These are phyloP conservation scores for Protea cynaroides DNA, from an alignment of 164 flowering plant species.

Conservation along the genomic window DNA sequence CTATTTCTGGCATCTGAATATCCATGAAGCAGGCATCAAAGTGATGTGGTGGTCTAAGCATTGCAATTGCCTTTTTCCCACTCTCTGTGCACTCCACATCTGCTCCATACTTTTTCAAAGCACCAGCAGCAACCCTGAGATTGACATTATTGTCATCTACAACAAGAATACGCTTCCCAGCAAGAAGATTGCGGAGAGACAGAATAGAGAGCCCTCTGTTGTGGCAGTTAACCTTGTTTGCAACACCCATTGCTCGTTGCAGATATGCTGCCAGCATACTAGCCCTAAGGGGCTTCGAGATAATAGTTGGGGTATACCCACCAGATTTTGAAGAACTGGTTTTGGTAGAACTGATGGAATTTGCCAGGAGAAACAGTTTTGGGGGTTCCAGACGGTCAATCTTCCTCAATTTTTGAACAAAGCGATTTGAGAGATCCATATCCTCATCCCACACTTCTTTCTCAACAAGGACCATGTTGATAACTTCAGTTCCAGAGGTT, in stretches of 20 bases:
- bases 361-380: constrained; percentile 60
- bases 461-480: constrained; percentile 64
- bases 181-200: constrained; percentile 52
- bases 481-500: constrained; percentile 18
- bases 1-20: constrained; percentile 98
- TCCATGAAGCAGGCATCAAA: constrained; percentile 99
- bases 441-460: constrained; percentile 71
- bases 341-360: constrained; percentile 32
- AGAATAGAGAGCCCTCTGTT: constrained; percentile 41
- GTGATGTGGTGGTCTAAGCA: constrained; percentile 68
- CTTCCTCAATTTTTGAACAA: constrained; percentile 29
- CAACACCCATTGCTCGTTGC: constrained; percentile 67
- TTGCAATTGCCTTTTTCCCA: constrained; percentile 54
- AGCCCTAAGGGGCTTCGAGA: constrained; percentile 78
- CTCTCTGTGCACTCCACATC: constrained; percentile 64
- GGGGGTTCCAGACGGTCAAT: constrained; percentile 26
- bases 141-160: constrained; percentile 89
- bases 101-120: constrained; percentile 90
- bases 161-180: constrained; percentile 70
- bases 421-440: constrained; percentile 17
- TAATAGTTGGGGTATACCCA: constrained; percentile 33
- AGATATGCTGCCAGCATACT: constrained; percentile 79
- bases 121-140: constrained; percentile 82
- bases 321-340: constrained; percentile 14
- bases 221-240: constrained; percentile 39